Conservation (phyloP, 2,329 filamentous ascomycete genomes). For the Fusarium coffeatum region DNA sequence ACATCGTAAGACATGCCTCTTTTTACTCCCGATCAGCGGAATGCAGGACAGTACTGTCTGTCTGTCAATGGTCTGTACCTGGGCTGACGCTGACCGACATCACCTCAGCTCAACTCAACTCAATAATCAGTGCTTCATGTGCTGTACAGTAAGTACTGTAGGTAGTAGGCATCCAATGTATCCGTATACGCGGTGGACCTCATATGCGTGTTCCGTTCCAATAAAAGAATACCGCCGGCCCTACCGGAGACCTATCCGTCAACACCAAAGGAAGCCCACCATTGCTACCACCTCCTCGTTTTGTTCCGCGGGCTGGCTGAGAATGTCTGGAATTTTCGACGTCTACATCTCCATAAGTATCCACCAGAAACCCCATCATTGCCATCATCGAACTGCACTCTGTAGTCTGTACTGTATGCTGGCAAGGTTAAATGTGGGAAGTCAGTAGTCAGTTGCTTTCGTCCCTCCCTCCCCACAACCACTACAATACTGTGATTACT, state of each 20-base stretch:
- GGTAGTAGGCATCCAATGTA: background rate
- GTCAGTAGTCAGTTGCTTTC: background rate
- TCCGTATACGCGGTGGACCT: conserved; percentile 18
- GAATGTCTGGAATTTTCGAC: conserved; percentile 22
- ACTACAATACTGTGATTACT: background rate
- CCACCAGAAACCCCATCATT: conserved; percentile 22
- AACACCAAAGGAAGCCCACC: conserved; percentile 18
- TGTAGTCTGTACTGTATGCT: background rate
- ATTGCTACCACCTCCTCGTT: conserved; percentile 25
- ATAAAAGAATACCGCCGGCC: conserved; percentile 34
- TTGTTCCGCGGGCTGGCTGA: conserved; percentile 18
- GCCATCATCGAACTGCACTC: conserved; percentile 20
- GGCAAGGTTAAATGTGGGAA: background rate
- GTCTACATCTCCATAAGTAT: conserved; percentile 17
- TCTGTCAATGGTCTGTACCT: background rate
- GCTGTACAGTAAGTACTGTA: background rate
- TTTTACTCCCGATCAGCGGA: conserved; percentile 24
- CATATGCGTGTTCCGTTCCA: conserved; percentile 26
- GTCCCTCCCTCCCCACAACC: background rate
- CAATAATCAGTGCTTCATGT: background rate
- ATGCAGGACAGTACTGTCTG: background rate
- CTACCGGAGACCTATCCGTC: conserved; percentile 31
- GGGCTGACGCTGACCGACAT: conserved; percentile 31
- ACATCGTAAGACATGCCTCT: conserved; percentile 29
- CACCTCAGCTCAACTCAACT: background rate